Conservation (phyloP, 495 filamentous ascomycete species). For the Aspergillus incahuasiensis region DNA sequence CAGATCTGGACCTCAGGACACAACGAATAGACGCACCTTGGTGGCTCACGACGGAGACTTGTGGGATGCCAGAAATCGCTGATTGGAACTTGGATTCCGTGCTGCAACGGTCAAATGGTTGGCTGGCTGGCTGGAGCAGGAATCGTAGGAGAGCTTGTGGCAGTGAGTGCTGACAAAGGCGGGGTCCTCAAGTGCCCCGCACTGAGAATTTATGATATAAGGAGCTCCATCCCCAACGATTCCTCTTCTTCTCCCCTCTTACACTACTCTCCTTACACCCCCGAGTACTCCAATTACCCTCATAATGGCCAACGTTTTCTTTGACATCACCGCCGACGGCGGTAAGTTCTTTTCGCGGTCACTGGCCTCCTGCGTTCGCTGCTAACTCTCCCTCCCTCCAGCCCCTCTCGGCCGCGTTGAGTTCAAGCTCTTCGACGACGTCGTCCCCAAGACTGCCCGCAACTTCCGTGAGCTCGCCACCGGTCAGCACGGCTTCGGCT, state of each 20-base stretch:
- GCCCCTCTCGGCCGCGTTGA: constrained; percentile 62
- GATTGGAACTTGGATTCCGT: not conserved
- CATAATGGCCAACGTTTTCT: constrained; percentile 7
- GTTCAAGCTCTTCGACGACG: constrained; percentile 84
- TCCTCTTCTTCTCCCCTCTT: not conserved
- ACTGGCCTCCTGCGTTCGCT: not conserved
- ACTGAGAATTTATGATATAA: not conserved
- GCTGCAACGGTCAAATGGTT: not conserved
- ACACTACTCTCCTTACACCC: not conserved
- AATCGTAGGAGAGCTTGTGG: not conserved
- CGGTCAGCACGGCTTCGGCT: constrained; percentile 80
- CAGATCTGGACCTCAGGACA: not conserved
- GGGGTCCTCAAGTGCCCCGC: not conserved
- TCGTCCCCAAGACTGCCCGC: constrained; percentile 86
- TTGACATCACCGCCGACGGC: not conserved
- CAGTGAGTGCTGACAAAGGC: not conserved
- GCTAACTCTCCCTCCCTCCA: not conserved
- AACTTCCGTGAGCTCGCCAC: constrained; percentile 98
- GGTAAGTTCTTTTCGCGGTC: not conserved
- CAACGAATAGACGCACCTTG: not conserved
- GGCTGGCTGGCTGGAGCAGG: not conserved
- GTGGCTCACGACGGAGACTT: not conserved
- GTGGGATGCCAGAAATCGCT: not conserved
- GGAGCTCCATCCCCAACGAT: not conserved
- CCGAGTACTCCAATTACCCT: not conserved